Conservation (phyloP, 768 basidiomycete species). For the Udeniomyces megalosporus region DNA sequence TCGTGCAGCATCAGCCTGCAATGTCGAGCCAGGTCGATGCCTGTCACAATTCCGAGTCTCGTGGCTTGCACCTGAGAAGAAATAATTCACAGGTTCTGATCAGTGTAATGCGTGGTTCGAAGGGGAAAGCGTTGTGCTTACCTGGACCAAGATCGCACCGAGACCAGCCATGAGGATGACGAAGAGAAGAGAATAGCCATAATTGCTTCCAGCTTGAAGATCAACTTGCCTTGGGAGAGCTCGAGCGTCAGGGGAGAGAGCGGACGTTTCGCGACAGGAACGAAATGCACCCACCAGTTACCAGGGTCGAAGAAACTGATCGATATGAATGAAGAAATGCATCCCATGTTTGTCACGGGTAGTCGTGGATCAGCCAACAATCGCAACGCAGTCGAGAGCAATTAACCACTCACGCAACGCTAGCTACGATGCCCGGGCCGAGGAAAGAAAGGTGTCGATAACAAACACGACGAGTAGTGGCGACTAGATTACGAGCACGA, state of each 20-base stretch:
- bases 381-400: neutral
- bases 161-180: constrained; percentile 66
- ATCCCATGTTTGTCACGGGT: neutral
- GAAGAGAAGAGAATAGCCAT: constrained; percentile 70
- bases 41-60: constrained; percentile 44
- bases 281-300: no score
- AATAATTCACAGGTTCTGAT: no score
- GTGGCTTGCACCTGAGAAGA: constrained; percentile 62
- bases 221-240: constrained; percentile 57
- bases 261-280: no score
- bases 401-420: neutral
- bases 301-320: neutral
- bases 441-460: no score
- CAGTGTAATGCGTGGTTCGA: neutral
- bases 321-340: neutral
- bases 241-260: neutral
- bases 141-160: constrained; percentile 42
- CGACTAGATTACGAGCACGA: no score
- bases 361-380: neutral
- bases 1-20: constrained; percentile 50
- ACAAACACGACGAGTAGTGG: no score
- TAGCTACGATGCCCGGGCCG: no score
- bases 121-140: neutral
- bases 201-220: constrained; percentile 67
- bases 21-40: constrained; percentile 44